Percentiles rank a stretch among this genome's conserved stretches.
phyloP scores from a whole-genome alignment of 177 flowering plant species.

The Tripterygium wilfordii region DNA sequence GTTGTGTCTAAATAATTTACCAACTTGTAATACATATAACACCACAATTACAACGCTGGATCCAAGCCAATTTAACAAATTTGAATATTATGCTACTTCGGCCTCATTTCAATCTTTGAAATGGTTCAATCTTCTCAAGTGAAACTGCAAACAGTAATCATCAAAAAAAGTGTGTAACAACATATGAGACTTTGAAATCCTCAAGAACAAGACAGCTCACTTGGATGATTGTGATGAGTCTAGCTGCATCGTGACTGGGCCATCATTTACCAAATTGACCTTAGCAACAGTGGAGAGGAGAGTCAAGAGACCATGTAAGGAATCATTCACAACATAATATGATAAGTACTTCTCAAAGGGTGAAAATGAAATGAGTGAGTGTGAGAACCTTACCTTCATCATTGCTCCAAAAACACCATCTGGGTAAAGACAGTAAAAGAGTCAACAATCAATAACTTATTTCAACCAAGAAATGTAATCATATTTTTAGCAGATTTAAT shows the following conservation, averaged over 20 bases:
- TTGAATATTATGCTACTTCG: conserved; percentile 9
- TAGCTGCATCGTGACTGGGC: conserved; percentile 93
- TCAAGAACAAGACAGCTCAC: no score
- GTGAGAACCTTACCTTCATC: conserved; percentile 62
- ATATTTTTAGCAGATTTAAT: no score
- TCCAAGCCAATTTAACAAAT: neutral
- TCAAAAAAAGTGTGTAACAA: no score
- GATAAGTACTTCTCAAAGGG: neutral
- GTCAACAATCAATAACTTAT: no score
- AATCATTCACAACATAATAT: neutral
- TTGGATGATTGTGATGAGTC: conserved; percentile 60
- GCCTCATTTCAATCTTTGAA: conserved; percentile 30
- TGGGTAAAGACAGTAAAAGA: conserved; percentile 5
- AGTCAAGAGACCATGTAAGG: neutral
- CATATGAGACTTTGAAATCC: no score
- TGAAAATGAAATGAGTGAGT: neutral
- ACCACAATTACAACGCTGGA: no score
- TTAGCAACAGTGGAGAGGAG: conserved; percentile 8
- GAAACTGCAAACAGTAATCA: neutral
- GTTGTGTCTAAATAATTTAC: no score
- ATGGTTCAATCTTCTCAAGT: neutral
- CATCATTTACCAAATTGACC: conserved; percentile 90
- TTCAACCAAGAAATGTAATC: no score
- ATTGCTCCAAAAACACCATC: conserved; percentile 93
- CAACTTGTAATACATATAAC: no score